These are phyloP conservation scores for Alternaria arbusti DNA, from an alignment of 2,329 filamentous ascomycete genomes.

Conservation along the genomic window DNA sequence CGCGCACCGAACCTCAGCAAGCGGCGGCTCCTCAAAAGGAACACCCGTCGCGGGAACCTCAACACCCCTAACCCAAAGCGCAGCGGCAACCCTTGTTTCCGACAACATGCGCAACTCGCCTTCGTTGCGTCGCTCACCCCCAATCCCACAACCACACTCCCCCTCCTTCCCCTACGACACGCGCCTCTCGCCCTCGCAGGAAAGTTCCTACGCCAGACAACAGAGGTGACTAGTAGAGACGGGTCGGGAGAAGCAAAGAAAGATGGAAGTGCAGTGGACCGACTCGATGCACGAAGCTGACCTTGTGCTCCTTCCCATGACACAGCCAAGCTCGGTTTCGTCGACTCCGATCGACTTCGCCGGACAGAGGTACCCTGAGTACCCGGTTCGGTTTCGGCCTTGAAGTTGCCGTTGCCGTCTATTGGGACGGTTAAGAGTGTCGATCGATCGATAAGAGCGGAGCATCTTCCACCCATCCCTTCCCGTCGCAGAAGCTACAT, in stretches of 20 bases:
- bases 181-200: constrained; percentile 36
- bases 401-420: background rate
- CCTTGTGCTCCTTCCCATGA: constrained; percentile 40
- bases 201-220: constrained; percentile 32
- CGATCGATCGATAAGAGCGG: background rate
- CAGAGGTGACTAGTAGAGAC: constrained; percentile 42
- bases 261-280: constrained; percentile 47
- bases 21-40: constrained; percentile 36
- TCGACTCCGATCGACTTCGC: constrained; percentile 29
- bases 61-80: constrained; percentile 37
- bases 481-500: constrained; percentile 5
- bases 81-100: constrained; percentile 36
- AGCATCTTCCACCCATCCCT: constrained; percentile 1
- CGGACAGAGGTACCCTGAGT: background rate
- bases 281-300: constrained; percentile 43
- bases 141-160: constrained; percentile 17
- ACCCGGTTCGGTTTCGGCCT: background rate
- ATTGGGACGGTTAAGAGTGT: background rate
- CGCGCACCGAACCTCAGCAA: constrained; percentile 32
- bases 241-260: constrained; percentile 41
- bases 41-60: constrained; percentile 33
- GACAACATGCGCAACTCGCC: constrained; percentile 38
- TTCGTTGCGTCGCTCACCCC: constrained; percentile 40
- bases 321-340: constrained; percentile 32
- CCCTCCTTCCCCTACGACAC: constrained; percentile 23